phyloP scores from a whole-genome alignment of 2,329 filamentous ascomycete genomes.

The Arthrobotrys pseudoclavata region DNA sequence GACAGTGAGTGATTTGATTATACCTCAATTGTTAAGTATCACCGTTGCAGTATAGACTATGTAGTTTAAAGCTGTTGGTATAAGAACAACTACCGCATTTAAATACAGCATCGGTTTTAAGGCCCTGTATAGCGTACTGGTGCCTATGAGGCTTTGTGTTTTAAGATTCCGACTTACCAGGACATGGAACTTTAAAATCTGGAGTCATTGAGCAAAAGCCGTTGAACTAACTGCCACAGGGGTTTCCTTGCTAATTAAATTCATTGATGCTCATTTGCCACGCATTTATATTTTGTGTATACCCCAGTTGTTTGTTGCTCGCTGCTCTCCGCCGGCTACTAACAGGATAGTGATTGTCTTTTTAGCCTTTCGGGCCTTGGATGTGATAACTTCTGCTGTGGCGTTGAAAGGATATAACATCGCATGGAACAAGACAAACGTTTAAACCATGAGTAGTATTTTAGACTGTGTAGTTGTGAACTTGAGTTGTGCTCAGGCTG shows the following conservation, averaged over 20 bases:
- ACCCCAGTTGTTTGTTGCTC: conserved; percentile 16
- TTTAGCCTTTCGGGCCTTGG: not conserved
- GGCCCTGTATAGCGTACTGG: not conserved
- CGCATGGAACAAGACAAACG: conserved; percentile 13
- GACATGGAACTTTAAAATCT: not conserved
- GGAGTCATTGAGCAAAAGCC: conserved; percentile 1
- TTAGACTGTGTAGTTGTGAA: not conserved
- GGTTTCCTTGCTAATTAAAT: not conserved
- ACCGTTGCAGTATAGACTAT: not conserved
- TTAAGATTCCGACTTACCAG: not conserved
- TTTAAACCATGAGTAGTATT: not conserved
- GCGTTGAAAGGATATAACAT: conserved; percentile 7
- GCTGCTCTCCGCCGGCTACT: conserved; percentile 7
- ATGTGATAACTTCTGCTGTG: not conserved
- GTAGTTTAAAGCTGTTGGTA: not conserved
- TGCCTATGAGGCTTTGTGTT: conserved; percentile 22
- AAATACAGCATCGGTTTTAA: not conserved
- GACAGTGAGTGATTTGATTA: not conserved
- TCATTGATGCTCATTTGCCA: not conserved
- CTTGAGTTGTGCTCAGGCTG: not conserved
- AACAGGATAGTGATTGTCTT: conserved; percentile 13
- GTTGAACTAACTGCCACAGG: conserved; percentile 6
- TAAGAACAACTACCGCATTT: not conserved
- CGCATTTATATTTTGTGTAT: not conserved
- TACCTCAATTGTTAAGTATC: too few relatives aligned